phyloP scores from a whole-genome alignment of 768 basidiomycete species.

The Pleurotus salmoneostramineus region DNA sequence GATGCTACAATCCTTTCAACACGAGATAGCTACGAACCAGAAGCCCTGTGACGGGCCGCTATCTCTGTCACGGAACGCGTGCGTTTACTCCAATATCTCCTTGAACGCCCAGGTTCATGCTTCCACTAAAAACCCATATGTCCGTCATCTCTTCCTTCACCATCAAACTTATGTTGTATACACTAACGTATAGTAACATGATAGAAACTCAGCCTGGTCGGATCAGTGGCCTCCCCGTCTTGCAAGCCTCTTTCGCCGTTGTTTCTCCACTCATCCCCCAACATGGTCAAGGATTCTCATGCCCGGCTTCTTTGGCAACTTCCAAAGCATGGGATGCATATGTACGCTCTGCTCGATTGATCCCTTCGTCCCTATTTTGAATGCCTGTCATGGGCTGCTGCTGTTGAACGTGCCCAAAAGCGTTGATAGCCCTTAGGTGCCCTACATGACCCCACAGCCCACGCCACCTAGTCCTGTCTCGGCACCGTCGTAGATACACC shows the following conservation, averaged over 20 bases:
- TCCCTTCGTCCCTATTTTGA: background rate
- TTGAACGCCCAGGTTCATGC: too few species aligned
- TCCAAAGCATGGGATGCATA: background rate
- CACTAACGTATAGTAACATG: too few species aligned
- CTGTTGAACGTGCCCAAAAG: background rate
- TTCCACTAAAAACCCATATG: too few species aligned
- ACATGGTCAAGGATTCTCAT: conserved; percentile 3
- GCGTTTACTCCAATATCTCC: background rate
- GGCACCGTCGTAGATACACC: conserved; percentile 8
- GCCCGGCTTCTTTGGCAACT: background rate
- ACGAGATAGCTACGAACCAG: background rate
- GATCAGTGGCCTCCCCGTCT: background rate
- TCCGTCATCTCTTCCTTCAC: too few species aligned
- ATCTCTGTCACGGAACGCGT: background rate
- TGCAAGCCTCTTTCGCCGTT: conserved; percentile 4
- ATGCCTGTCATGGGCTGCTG: background rate
- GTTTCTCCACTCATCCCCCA: conserved; percentile 6
- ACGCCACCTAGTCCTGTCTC: background rate
- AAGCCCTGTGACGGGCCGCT: background rate
- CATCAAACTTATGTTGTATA: too few species aligned
- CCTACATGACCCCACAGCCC: background rate
- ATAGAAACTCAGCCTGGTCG: background rate
- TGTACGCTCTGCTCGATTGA: background rate
- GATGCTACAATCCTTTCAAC: background rate
- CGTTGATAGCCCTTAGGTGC: background rate